Evolutionary conservation across 495 filamentous ascomycete genomes (phyloP), one percentile per base, ranked within the genome.

Genomic region (Tuber brumale): DNA sequence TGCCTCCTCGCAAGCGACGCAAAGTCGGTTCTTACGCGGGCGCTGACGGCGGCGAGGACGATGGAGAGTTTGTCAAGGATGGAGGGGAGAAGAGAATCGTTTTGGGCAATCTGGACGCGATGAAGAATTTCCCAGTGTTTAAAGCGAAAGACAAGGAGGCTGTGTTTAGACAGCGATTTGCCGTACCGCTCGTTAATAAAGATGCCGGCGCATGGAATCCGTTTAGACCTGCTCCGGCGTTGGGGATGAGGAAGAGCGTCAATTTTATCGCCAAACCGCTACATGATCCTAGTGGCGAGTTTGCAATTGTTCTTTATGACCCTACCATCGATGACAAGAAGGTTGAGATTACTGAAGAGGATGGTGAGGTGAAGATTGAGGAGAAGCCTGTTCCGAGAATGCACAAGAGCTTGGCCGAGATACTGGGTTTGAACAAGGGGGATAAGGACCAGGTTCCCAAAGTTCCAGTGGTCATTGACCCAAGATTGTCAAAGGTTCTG

Each of bases 381-480:
- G 82, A 80, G 6, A 81, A 75, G 41, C 45, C 44, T 35, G 74
- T 76, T 18, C 76, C 74, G 7, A 74, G 96, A 39, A 89, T 97
- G 78, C 95, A 98, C 85, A 95, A 94, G 85, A 97, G 93, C 83
- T 86, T 99, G 71, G 94, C 96, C 74, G 95, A 99, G 85, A 97
- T 99, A 75, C 85, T 99, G 76, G 95, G 95, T 12, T 89, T 99
- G 75, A 96, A 93, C 86, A 98, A 99, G 81, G 88, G 94, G 80
- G 90, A 95, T 37, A 90, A 91, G 70, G 89, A 88, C 18, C 91
- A 94, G 45, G 88, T 90, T 51, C 95, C 95, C 0, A 92, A 92
- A 80, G 95, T 99, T 4, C 95, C 95, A 2, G 95, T 99, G 21
- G 95, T 99, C 45, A 97, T 99, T 80, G 95, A 99, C 84, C 95